Conservation (phyloP, 1,284 basidiomycete species). For the Apiotrichum laibachii region DNA sequence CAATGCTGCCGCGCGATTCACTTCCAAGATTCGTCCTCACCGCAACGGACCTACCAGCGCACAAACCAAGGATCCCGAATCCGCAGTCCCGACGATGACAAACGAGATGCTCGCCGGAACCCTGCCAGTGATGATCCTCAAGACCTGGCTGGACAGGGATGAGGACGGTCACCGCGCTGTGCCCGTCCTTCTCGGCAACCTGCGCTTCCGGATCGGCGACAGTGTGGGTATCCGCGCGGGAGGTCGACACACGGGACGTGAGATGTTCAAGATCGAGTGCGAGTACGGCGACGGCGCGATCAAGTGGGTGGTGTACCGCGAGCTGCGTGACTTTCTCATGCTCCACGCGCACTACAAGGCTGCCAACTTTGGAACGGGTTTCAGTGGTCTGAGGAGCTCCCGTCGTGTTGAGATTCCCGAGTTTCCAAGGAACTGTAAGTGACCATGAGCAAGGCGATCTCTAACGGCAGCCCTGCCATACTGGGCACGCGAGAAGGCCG, state of each 20-base stretch:
- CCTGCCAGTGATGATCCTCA: constrained; percentile 75
- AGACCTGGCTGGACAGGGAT: constrained; percentile 87
- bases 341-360: constrained; percentile 88
- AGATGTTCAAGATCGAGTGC: constrained; percentile 59
- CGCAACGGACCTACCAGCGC: not conserved
- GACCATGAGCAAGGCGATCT: not conserved
- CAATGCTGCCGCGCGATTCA: not conserved
- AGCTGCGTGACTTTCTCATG: constrained; percentile 86
- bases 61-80: not conserved
- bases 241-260: constrained; percentile 34
- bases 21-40: constrained; percentile 2
- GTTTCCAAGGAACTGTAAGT: constrained; percentile 66
- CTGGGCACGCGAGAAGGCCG: constrained; percentile 37
- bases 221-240: constrained; percentile 39
- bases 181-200: constrained; percentile 67
- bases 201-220: constrained; percentile 50
- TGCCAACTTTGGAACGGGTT: constrained; percentile 62
- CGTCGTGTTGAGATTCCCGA: constrained; percentile 76
- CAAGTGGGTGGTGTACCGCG: constrained; percentile 94
- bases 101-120: constrained; percentile 81
- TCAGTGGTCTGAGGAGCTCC: constrained; percentile 57
- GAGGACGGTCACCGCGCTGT: constrained; percentile 80
- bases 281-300: constrained; percentile 94
- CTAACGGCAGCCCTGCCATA: constrained; percentile 68
- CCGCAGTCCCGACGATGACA: constrained; percentile 65